Percentiles rank a stretch among this genome's conserved stretches.
phyloP scores from a whole-genome alignment of 352 stramenopile genomes.

The Salisapilia sapeloensis region DNA sequence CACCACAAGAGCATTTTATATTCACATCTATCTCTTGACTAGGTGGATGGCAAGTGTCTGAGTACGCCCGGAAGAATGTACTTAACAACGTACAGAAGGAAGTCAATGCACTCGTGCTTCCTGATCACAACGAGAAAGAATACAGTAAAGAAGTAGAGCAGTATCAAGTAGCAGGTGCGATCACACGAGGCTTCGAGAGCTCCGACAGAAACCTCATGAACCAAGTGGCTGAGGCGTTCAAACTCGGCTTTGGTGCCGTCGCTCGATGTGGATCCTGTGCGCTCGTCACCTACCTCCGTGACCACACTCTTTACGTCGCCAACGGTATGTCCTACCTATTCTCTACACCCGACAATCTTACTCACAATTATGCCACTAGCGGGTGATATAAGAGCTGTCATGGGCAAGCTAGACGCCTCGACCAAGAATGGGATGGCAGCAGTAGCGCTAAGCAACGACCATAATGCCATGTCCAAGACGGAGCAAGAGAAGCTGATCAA shows the following conservation, averaged over 20 bases:
- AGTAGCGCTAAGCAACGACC: slow-evolving; percentile 77
- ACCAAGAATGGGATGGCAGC: slow-evolving; percentile 19
- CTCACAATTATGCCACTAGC: slow-evolving; percentile 5
- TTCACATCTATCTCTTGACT: slow-evolving; percentile 1
- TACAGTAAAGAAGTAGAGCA: slow-evolving; percentile 9
- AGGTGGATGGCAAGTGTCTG: slow-evolving; percentile 86
- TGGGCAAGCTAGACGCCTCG: slow-evolving; percentile 24
- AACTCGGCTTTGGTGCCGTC: slow-evolving; percentile 82
- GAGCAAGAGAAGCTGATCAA: slow-evolving; percentile 77
- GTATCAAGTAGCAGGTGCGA: slow-evolving; percentile 36
- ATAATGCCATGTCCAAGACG: slow-evolving; percentile 81
- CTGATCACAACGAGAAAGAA: slow-evolving; percentile 8
- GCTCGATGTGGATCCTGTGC: slow-evolving; percentile 79
- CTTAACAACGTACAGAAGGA: slow-evolving; percentile 70
- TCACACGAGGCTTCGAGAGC: slow-evolving; percentile 70
- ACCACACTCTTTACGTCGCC: slow-evolving; percentile 65
- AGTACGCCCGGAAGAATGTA: slow-evolving; percentile 69
- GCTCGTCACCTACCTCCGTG: slow-evolving; percentile 63
- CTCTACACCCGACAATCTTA: too few relatives aligned
- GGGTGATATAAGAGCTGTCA: slow-evolving; percentile 67
- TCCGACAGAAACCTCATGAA: slow-evolving; percentile 77
- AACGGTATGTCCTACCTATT: slow-evolving; percentile 21
- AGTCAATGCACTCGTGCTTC: slow-evolving; percentile 13
- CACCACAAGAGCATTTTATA: not conserved
- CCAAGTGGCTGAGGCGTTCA: slow-evolving; percentile 70